phyloP scores from a whole-genome alignment of 768 basidiomycete species.

The Calocera viscosa region DNA sequence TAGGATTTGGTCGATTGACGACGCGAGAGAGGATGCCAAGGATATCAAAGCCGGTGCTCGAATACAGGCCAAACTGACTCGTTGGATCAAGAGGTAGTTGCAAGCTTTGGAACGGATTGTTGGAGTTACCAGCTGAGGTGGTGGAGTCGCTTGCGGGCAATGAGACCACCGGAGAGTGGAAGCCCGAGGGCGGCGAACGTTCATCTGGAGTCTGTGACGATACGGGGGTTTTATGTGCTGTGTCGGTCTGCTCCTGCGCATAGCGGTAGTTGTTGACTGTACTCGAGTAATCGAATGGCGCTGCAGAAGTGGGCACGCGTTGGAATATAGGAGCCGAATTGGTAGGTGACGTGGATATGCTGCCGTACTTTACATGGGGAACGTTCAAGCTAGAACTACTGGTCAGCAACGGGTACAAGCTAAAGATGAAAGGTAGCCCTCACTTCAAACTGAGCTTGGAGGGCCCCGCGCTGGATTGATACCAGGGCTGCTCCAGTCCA shows the following conservation, averaged over 20 bases:
- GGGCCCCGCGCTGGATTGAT: background rate
- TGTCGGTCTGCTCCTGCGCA: background rate
- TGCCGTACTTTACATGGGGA: background rate
- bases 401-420: background rate
- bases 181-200: background rate
- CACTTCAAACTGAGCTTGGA: background rate
- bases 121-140: background rate
- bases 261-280: background rate
- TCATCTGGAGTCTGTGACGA: background rate
- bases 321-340: background rate
- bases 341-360: background rate
- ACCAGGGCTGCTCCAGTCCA: background rate
- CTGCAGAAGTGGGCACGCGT: background rate
- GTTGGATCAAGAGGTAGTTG: conserved; percentile 17
- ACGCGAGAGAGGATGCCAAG: conserved; percentile 71
- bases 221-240: background rate
- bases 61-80: conserved; percentile 56
- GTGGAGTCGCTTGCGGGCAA: background rate
- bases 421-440: background rate
- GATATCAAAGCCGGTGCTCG: conserved; percentile 81
- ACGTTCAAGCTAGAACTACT: background rate
- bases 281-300: background rate
- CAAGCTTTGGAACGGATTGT: conserved; percentile 5
- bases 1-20: conserved; percentile 57
- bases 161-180: background rate